A percentile compares a stretch with the other conserved stretches of the same genome.
Evolutionary conservation across 106 monocot genomes (phyloP).

Genomic region (Alisma plantagoaquatica): DNA sequence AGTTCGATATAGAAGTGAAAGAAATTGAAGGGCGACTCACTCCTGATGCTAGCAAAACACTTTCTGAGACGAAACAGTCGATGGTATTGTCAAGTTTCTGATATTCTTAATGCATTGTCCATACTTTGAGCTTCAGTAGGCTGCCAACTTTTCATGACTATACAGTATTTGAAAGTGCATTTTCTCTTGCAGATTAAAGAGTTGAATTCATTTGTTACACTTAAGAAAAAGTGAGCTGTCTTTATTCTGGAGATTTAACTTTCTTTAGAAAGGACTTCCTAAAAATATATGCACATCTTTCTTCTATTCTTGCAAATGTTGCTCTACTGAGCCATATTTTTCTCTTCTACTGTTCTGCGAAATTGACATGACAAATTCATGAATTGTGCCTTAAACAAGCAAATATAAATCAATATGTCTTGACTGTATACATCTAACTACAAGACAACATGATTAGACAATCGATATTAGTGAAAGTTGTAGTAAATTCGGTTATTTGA

Average conservation of each 20-base stretch:
- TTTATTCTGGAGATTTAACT: not conserved
- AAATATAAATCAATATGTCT: no score
- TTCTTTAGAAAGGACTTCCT: no score
- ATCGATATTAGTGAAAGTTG: no score
- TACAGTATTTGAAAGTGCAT: not conserved
- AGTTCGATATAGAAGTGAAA: constrained; percentile 12
- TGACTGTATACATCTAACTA: no score
- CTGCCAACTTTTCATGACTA: not conserved
- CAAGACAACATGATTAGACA: no score
- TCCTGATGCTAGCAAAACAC: constrained; percentile 1
- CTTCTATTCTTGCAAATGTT: no score
- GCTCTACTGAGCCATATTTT: no score
- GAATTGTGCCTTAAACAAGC: no score
- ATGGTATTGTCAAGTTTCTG: constrained; percentile 25
- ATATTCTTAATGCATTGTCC: not conserved
- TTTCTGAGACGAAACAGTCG: constrained; percentile 42
- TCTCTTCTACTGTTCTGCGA: no score
- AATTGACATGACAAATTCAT: no score
- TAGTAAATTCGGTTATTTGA: no score
- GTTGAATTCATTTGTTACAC: constrained; percentile 59
- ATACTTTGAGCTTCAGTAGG: not conserved
- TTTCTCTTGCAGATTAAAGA: constrained; percentile 62
- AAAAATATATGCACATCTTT: no score
- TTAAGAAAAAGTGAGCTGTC: constrained; percentile 63
- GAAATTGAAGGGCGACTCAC: not conserved